These are phyloP conservation scores for Blumeria hordei DNA, from an alignment of 2,329 filamentous ascomycete genomes.

Conservation along the genomic window DNA sequence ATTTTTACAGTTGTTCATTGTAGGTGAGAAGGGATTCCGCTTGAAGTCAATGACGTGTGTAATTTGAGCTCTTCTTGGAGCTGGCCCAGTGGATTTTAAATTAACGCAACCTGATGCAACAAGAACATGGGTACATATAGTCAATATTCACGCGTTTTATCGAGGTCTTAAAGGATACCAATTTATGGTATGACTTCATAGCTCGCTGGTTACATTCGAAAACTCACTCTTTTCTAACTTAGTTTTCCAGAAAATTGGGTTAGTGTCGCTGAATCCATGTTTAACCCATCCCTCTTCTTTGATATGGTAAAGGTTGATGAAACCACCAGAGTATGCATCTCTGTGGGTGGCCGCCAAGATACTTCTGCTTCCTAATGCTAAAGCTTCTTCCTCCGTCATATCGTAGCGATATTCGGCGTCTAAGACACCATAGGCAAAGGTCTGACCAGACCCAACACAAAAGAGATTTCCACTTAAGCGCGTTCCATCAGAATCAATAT, in stretches of 20 bases:
- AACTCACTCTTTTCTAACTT: constrained; percentile 98
- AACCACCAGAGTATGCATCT: constrained; percentile 96
- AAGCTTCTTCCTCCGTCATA: constrained; percentile 60
- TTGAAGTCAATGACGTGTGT: no score
- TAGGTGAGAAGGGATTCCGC: no score
- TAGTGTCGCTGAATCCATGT: constrained; percentile 94
- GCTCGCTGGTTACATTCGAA: constrained; percentile 20
- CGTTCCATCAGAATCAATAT: constrained; percentile 94
- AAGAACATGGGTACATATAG: no score
- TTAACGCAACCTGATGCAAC: no score
- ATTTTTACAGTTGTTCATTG: no score
- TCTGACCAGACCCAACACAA: constrained; percentile 95
- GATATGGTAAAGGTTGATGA: constrained; percentile 96
- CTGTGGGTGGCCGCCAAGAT: constrained; percentile 91
- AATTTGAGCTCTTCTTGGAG: no score
- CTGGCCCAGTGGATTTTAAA: no score
- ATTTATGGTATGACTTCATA: constrained; percentile 2
- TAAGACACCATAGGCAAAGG: constrained; percentile 92
- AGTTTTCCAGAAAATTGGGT: constrained; percentile 98
- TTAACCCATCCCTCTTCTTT: constrained; percentile 98
- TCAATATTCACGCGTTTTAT: no score
- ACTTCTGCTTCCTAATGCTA: constrained; percentile 74
- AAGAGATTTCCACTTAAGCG: constrained; percentile 84
- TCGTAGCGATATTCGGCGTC: constrained; percentile 92
- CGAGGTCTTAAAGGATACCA: no score